phyloP scores from a whole-genome alignment of 1,284 basidiomycete species.

The Trichosporon coremiiforme region DNA sequence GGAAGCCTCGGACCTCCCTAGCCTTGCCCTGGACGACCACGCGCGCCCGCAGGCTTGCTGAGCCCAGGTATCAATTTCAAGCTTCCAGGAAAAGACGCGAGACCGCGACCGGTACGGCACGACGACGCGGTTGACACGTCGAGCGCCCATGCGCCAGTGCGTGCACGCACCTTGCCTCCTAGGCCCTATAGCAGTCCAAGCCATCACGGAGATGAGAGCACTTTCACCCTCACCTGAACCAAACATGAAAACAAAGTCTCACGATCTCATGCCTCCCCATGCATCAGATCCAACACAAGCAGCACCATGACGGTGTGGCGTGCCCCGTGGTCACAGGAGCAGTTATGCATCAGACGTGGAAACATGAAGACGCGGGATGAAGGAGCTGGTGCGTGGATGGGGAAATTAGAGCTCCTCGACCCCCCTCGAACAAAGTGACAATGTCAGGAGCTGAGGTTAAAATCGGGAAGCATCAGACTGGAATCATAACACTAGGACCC shows the following conservation, averaged over 20 bases:
- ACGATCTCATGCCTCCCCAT: background rate
- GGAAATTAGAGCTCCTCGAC: conserved; percentile 5
- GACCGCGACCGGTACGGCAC: conserved; percentile 2
- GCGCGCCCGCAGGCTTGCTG: background rate
- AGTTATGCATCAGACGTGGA: background rate
- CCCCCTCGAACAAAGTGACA: conserved; percentile 11
- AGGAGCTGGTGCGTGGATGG: background rate
- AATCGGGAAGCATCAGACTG: conserved; percentile 11
- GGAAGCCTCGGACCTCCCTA: conserved; percentile 2
- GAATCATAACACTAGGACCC: conserved; percentile 8
- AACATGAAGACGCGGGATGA: background rate
- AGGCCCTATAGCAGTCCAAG: background rate
- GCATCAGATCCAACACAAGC: background rate
- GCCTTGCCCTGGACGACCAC: background rate
- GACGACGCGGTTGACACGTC: conserved; percentile 7
- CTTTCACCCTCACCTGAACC: background rate
- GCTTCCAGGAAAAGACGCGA: conserved; percentile 4
- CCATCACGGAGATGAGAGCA: background rate
- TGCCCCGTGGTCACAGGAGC: background rate
- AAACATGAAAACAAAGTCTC: background rate
- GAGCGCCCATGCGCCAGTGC: background rate
- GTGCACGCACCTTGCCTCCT: background rate
- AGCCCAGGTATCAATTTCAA: background rate
- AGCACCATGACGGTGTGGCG: background rate
- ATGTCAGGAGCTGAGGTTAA: background rate